A percentile compares a stretch with the other conserved stretches of the same genome.
Conservation (phyloP, 2,329 filamentous ascomycete species). For the Metarhizium guizhouense region DNA sequence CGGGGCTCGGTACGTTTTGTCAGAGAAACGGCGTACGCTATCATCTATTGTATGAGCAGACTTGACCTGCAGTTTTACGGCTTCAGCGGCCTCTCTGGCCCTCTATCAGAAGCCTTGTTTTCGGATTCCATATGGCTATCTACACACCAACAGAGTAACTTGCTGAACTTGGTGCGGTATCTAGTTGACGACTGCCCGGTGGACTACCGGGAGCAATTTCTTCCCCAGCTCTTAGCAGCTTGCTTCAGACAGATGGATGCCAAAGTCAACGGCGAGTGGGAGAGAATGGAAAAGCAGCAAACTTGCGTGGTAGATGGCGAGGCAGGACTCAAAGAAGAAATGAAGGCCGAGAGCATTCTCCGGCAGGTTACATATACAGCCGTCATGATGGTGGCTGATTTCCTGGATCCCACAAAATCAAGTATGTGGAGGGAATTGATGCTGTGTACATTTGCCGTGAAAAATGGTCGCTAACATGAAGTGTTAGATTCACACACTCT, state of each 20-base stretch:
- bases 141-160: constrained; percentile 86
- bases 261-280: constrained; percentile 86
- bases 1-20: constrained; percentile 83
- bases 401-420: constrained; percentile 66
- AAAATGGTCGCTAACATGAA: constrained; percentile 1
- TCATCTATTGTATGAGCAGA: constrained; percentile 86
- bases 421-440: constrained; percentile 36
- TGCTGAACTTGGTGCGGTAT: constrained; percentile 80
- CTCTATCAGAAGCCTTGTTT: constrained; percentile 77
- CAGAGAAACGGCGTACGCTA: constrained; percentile 86
- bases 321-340: constrained; percentile 79
- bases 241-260: constrained; percentile 80
- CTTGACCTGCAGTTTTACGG: constrained; percentile 85
- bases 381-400: constrained; percentile 82
- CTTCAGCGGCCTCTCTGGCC: constrained; percentile 72
- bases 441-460: not conserved
- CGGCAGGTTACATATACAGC: constrained; percentile 87
- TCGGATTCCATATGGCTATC: constrained; percentile 74
- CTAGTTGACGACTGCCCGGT: constrained; percentile 89
- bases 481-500: constrained; percentile 2
- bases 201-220: constrained; percentile 65
- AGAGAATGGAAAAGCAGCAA: constrained; percentile 58
- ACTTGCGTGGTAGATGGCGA: constrained; percentile 58
- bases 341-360: constrained; percentile 95
- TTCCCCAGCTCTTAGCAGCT: constrained; percentile 72